phyloP scores from a whole-genome alignment of 1,284 basidiomycete species.

The Cutaneotrichosporon daszewskae region DNA sequence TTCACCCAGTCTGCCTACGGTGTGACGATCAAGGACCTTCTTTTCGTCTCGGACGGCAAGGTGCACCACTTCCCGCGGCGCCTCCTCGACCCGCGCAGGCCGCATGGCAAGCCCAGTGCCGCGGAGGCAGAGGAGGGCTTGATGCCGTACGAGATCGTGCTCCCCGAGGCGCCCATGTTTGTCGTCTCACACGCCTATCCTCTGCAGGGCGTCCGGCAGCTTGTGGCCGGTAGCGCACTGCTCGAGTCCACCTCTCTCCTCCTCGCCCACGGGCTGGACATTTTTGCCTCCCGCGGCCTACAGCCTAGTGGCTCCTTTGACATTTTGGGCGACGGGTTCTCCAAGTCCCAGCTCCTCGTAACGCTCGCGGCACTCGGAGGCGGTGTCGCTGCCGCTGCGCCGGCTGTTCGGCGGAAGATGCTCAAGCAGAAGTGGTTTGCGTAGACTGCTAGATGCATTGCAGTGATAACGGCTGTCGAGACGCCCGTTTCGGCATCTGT shows the following conservation, averaged over 20 bases:
- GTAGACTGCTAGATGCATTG: too few relatives aligned
- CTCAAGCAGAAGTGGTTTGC: slow-evolving; percentile 44
- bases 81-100: slow-evolving; percentile 77
- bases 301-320: slow-evolving; percentile 89
- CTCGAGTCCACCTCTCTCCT: slow-evolving; percentile 91
- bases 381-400: slow-evolving; percentile 67
- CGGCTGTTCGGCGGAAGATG: slow-evolving; percentile 40
- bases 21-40: slow-evolving; percentile 76
- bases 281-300: slow-evolving; percentile 70
- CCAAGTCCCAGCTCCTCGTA: slow-evolving; percentile 83
- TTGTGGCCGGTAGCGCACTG: slow-evolving; percentile 71
- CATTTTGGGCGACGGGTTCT: slow-evolving; percentile 83
- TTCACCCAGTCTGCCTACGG: slow-evolving; percentile 81
- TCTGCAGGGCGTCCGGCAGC: slow-evolving; percentile 61
- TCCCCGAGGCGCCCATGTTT: slow-evolving; percentile 66
- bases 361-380: slow-evolving; percentile 67
- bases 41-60: slow-evolving; percentile 72
- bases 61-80: slow-evolving; percentile 69
- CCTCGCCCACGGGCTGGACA: slow-evolving; percentile 76
- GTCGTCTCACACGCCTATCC: slow-evolving; percentile 54
- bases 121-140: slow-evolving; percentile 82
- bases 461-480: too few relatives aligned
- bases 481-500: too few relatives aligned
- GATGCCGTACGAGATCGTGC: slow-evolving; percentile 71
- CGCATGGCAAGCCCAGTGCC: slow-evolving; percentile 66